Evolutionary conservation across 148 eudicot species (phyloP).

Genomic region (Beta vulgaris): DNA sequence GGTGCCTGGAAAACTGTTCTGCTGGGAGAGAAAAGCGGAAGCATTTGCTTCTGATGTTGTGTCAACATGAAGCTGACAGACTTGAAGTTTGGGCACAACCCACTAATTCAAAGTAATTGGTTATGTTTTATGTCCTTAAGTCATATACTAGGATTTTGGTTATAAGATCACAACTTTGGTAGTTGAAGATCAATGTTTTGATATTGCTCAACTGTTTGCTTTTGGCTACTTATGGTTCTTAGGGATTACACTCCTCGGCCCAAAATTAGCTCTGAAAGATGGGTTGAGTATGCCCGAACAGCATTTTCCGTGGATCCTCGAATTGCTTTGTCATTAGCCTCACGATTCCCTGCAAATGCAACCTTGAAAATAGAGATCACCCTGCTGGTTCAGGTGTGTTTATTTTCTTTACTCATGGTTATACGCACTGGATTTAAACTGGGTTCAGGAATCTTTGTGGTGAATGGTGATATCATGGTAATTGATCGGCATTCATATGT

Average conservation of each 20-base stretch:
- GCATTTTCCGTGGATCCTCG: slow-evolving; percentile 95
- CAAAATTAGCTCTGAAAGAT: slow-evolving; percentile 83
- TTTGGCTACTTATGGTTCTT: slow-evolving; percentile 22
- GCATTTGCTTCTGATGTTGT: slow-evolving; percentile 86
- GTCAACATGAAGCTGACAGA: slow-evolving; percentile 96
- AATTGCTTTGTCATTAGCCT: slow-evolving; percentile 75
- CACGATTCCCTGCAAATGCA: slow-evolving; percentile 84
- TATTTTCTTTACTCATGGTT: not conserved
- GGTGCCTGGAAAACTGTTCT: slow-evolving; percentile 65
- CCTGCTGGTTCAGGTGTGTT: slow-evolving; percentile 79
- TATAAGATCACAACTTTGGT: not conserved
- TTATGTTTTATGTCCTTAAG: not conserved
- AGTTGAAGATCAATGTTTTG: not conserved
- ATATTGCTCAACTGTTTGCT: slow-evolving; percentile 11
- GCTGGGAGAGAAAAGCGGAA: slow-evolving; percentile 82
- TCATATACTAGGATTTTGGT: too few species aligned
- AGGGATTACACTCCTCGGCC: slow-evolving; percentile 73
- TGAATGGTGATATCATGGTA: too few species aligned
- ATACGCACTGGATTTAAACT: not conserved
- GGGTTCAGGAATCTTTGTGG: not conserved
- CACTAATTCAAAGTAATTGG: slow-evolving; percentile 61
- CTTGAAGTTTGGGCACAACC: slow-evolving; percentile 99
- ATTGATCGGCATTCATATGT: not conserved
- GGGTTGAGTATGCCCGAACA: slow-evolving; percentile 87
- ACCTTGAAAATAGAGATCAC: slow-evolving; percentile 78